A percentile compares a stretch with the other conserved stretches of the same genome.
phyloP scores from a whole-genome alignment of 768 basidiomycete species.

The Agaricus sinodeliciosus region DNA sequence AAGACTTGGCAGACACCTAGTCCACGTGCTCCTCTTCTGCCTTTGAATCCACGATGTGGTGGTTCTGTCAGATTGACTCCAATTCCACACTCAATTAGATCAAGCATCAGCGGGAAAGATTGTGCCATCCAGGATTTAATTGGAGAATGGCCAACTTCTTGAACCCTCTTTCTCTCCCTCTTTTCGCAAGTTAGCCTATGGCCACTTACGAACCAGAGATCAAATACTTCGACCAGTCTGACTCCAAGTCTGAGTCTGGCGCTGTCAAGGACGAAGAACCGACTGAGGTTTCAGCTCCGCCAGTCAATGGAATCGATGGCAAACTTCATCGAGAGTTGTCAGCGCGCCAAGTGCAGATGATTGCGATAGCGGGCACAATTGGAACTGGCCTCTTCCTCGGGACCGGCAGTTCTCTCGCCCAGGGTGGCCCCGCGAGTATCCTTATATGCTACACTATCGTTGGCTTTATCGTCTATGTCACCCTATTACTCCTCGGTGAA shows the following conservation, averaged over 20 bases:
- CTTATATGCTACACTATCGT: slow-evolving; percentile 75
- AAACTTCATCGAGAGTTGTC: slow-evolving; percentile 60
- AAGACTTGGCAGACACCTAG: too few species aligned
- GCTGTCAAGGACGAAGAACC: not conserved
- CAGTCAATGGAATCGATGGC: slow-evolving; percentile 2
- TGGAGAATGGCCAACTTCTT: too few species aligned
- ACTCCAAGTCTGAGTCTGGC: not conserved
- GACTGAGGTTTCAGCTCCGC: not conserved
- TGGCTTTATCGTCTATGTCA: slow-evolving; percentile 72
- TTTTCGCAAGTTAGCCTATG: too few species aligned
- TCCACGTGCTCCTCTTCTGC: too few species aligned
- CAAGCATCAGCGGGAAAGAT: too few species aligned
- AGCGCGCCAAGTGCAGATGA: slow-evolving; percentile 83
- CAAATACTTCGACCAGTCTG: too few species aligned
- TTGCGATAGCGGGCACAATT: slow-evolving; percentile 72
- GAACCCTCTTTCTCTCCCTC: too few species aligned
- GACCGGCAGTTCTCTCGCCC: slow-evolving; percentile 71
- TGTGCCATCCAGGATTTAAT: too few species aligned
- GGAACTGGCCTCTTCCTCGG: slow-evolving; percentile 52
- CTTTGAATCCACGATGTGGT: too few species aligned
- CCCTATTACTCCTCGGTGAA: slow-evolving; percentile 71
- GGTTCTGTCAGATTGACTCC: too few species aligned
- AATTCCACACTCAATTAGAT: too few species aligned
- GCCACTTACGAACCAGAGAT: too few species aligned
- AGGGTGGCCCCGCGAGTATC: slow-evolving; percentile 85